phyloP scores from a whole-genome alignment of 139 green algal genomes.

The Parachlorella kessleri region DNA sequence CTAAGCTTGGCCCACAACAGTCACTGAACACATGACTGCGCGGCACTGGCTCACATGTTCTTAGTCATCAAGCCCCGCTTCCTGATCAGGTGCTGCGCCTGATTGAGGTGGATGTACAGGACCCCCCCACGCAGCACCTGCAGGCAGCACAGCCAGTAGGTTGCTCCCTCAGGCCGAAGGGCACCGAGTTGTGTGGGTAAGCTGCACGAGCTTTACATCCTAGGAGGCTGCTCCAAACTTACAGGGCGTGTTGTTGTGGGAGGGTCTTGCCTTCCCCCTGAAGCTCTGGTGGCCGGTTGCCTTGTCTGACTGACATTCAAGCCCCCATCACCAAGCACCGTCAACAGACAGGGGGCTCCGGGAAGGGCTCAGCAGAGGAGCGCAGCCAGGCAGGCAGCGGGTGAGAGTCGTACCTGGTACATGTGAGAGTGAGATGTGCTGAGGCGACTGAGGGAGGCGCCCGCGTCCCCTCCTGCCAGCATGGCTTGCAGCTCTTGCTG shows the following conservation, averaged over 20 bases:
- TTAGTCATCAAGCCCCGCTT: background rate
- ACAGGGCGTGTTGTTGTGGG: too few species aligned
- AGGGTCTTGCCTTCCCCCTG: too few species aligned
- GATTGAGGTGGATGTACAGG: constrained; percentile 28
- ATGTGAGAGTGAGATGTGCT: background rate
- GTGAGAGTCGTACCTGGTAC: background rate
- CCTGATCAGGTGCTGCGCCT: constrained; percentile 10
- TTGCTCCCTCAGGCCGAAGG: too few species aligned
- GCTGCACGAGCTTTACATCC: background rate
- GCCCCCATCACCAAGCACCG: too few species aligned
- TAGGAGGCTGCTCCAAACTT: too few species aligned
- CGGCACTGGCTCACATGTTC: background rate
- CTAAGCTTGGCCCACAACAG: background rate
- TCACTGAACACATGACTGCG: background rate
- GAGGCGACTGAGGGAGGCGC: background rate
- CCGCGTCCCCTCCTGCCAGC: background rate
- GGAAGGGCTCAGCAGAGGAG: too few species aligned
- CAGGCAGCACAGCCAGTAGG: too few species aligned
- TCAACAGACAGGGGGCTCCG: too few species aligned
- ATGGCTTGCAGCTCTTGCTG: background rate
- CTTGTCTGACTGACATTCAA: too few species aligned
- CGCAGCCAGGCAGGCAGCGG: too few species aligned
- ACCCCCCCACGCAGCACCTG: constrained; percentile 22
- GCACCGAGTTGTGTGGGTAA: background rate
- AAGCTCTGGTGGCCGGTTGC: too few species aligned